A percentile compares a stretch with the other conserved stretches of the same genome.
These are phyloP conservation scores for Colletotrichum plurivorum DNA, from an alignment of 2,329 filamentous ascomycete species.

Conservation along the genomic window DNA sequence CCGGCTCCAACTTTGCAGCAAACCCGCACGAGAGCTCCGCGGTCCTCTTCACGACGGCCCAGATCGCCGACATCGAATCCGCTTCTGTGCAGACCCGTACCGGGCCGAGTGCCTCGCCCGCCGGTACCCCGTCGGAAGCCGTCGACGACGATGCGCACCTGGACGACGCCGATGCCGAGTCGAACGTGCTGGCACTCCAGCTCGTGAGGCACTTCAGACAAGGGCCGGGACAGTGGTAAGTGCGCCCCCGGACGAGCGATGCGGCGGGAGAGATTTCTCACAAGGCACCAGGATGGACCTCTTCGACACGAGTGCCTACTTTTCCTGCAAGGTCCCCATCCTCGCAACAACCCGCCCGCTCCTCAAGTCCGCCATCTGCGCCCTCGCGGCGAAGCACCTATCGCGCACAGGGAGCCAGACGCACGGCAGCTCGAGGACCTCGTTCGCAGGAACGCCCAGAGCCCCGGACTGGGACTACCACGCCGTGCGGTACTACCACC, in stretches of 20 bases:
- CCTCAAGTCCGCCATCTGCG: conserved; percentile 65
- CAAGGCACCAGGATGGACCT: conserved; percentile 60
- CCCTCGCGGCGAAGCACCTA: conserved; percentile 75
- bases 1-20: not conserved
- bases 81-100: not conserved
- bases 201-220: conserved; percentile 26
- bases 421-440: conserved; percentile 64
- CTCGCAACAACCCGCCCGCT: conserved; percentile 65
- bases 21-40: not conserved
- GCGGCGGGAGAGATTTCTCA: too few species aligned
- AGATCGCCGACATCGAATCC: not conserved
- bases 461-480: conserved; percentile 5
- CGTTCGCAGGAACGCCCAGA: not conserved
- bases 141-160: not conserved
- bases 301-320: conserved; percentile 70
- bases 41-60: not conserved
- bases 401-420: conserved; percentile 72
- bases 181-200: conserved; percentile 1
- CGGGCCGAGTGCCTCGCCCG: not conserved
- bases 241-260: too few species aligned
- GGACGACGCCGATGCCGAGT: not conserved
- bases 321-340: conserved; percentile 71
- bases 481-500: conserved; percentile 14
- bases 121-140: not conserved
- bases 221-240: conserved; percentile 25